Evolutionary conservation across 208 protist genomes (phyloP), one percentile per base, ranked within the genome.

Genomic region (Naegleria fowleri): DNA sequence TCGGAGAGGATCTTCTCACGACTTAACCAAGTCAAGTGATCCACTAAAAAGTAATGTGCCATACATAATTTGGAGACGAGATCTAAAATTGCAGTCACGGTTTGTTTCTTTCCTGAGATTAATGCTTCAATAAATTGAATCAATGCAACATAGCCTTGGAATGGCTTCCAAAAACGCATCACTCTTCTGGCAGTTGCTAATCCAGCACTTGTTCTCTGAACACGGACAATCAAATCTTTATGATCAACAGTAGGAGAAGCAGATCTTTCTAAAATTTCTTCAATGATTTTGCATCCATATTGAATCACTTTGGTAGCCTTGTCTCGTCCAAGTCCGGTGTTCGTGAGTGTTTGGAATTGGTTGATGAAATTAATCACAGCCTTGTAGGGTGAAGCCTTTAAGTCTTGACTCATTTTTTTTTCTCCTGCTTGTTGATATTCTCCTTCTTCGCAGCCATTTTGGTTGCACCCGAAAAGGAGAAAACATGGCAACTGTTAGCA

Each of bases 231-330:
- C 36, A 85, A 16, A 36, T 85, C 79, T 43, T 39, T 39, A 43
- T 85, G 6, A 43, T 85, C 38, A 29, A 11, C 41, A 5, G n/a
- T 2, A 43, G 79, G 79, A 19, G 79, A 39, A 22, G 38, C 36
- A n/a, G 38, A 29, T 79, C 25, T 25, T 79, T 79, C 67, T 15
- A 85, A 29, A 43, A 43, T 43, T 43, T 85, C 79, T 29, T 85
- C 79, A 43, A 43, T 43, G 43, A 85, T 85, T 85, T 85, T 85
- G 41, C 79, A 43, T 85, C 79, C 79, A 85, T 85, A 85, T 85
- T 85, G 79, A 43, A 85, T 5, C 0, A 85, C 11, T 43, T 43
- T 39, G 15, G n/a, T 85, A 6, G 22, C 13, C n/a, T 85, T 39
- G 36, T 85, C 79, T 85, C 79, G 41, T n/a, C 79, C 79, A 11